phyloP scores from a whole-genome alignment of 345 rosid genomes.

The Rhizophora apiculata region DNA sequence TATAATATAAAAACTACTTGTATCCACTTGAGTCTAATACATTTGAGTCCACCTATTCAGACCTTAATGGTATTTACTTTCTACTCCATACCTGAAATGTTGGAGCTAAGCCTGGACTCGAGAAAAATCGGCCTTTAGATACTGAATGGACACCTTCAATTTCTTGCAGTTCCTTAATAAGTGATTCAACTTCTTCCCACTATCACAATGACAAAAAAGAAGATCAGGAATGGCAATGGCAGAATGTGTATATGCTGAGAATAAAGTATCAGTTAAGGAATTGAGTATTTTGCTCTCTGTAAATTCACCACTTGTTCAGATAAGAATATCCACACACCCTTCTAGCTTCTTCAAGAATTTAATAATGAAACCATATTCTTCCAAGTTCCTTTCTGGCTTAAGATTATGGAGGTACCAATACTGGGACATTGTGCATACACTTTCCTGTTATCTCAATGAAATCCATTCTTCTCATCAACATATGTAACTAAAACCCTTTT shows the following conservation, averaged over 20 bases:
- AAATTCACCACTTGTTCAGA: too few species aligned
- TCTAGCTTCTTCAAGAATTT: too few species aligned
- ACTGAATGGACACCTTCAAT: conserved; percentile 74
- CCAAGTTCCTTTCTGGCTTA: too few species aligned
- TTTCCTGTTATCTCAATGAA: neutral
- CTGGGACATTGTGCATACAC: neutral
- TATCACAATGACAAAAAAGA: conserved; percentile 31
- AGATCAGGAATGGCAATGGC: conserved; percentile 9
- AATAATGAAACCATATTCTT: too few species aligned
- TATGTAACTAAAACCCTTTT: neutral
- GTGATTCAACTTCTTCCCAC: conserved; percentile 94
- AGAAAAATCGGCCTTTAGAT: conserved; percentile 80
- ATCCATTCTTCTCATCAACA: neutral
- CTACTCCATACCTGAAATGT: conserved; percentile 72
- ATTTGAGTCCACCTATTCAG: too few species aligned
- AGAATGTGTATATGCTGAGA: neutral
- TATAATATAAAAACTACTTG: too few species aligned
- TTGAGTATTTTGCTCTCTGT: too few species aligned
- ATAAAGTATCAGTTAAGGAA: neutral
- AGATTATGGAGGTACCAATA: too few species aligned
- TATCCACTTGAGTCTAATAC: too few species aligned
- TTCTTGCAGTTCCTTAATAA: conserved; percentile 70
- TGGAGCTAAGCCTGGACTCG: conserved; percentile 94
- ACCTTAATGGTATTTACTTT: neutral
- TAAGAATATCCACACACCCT: too few species aligned